Percentiles rank a stretch among this genome's conserved stretches.
These are phyloP conservation scores for Rhodosporidiobolus sp. DNA, from an alignment of 768 basidiomycete genomes.

Conservation along the genomic window DNA sequence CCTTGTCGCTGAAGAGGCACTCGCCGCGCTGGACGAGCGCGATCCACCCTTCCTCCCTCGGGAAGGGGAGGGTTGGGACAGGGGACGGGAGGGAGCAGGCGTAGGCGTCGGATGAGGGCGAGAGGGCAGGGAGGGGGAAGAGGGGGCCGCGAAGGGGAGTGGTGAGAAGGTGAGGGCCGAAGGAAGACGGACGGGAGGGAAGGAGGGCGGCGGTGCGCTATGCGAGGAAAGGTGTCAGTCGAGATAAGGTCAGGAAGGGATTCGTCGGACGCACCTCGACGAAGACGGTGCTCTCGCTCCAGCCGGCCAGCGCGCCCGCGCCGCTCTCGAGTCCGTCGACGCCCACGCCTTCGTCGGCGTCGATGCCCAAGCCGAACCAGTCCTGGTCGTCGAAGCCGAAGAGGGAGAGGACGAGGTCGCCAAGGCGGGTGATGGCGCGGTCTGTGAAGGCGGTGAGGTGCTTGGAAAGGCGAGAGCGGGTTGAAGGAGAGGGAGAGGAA, in stretches of 20 bases:
- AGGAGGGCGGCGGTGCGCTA: slow-evolving; percentile 30
- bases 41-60: slow-evolving; percentile 67
- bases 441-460: not conserved
- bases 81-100: slow-evolving; percentile 8
- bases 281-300: slow-evolving; percentile 32
- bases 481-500: too few relatives aligned
- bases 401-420: slow-evolving; percentile 22
- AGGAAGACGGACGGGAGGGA: slow-evolving; percentile 35
- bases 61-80: not conserved
- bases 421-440: not conserved
- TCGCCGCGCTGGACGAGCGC: slow-evolving; percentile 83
- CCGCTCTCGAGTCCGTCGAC: not conserved
- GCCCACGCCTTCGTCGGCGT: not conserved
- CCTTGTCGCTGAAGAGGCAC: slow-evolving; percentile 90
- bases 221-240: not conserved
- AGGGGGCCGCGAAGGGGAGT: slow-evolving; percentile 22
- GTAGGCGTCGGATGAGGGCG: slow-evolving; percentile 5
- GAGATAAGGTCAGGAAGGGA: too few relatives aligned
- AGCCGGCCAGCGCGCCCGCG: slow-evolving; percentile 12
- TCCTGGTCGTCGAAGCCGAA: slow-evolving; percentile 30
- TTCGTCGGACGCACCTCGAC: slow-evolving; percentile 24
- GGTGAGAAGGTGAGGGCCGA: slow-evolving; percentile 37
- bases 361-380: slow-evolving; percentile 1
- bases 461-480: not conserved
- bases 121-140: slow-evolving; percentile 20